These are phyloP conservation scores for Cornus controversa DNA, from an alignment of 148 eudicot genomes.

Conservation along the genomic window DNA sequence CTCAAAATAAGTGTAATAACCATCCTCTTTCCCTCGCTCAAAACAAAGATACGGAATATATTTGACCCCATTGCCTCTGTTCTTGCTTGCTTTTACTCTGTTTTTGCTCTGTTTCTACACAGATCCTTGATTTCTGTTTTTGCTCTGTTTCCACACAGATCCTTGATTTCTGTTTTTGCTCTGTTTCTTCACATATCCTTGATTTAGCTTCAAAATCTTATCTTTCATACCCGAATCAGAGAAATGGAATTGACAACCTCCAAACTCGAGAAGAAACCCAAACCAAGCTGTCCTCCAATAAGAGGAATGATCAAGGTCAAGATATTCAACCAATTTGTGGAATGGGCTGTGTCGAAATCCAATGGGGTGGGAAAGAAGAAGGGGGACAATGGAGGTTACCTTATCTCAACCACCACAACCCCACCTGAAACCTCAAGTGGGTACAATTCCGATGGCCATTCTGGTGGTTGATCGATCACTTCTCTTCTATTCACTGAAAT, in stretches of 20 bases:
- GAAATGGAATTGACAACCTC: conserved; percentile 8
- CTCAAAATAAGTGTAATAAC: too few relatives aligned
- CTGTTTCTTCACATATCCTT: not conserved
- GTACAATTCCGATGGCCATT: too few relatives aligned
- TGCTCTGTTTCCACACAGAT: too few relatives aligned
- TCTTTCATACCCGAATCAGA: not conserved
- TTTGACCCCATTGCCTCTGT: too few relatives aligned
- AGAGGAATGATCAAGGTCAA: conserved; percentile 22
- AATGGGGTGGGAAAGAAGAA: not conserved
- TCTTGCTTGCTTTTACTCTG: too few relatives aligned
- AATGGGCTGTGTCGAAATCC: not conserved
- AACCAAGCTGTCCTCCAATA: not conserved
- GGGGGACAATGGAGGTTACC: not conserved
- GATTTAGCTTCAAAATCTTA: not conserved
- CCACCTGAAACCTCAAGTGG: conserved; percentile 12
- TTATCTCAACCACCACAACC: conserved; percentile 1
- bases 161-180: too few relatives aligned
- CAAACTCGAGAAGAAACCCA: too few relatives aligned
- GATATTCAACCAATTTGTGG: not conserved
- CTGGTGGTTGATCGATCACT: not conserved
- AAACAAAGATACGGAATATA: too few relatives aligned
- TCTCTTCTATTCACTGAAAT: too few relatives aligned
- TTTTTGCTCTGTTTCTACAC: too few relatives aligned
- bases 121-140: too few relatives aligned
- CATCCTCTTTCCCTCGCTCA: too few relatives aligned